Evolutionary conservation across 768 basidiomycete species (phyloP).

Genomic region (Phylloporus sp.): DNA sequence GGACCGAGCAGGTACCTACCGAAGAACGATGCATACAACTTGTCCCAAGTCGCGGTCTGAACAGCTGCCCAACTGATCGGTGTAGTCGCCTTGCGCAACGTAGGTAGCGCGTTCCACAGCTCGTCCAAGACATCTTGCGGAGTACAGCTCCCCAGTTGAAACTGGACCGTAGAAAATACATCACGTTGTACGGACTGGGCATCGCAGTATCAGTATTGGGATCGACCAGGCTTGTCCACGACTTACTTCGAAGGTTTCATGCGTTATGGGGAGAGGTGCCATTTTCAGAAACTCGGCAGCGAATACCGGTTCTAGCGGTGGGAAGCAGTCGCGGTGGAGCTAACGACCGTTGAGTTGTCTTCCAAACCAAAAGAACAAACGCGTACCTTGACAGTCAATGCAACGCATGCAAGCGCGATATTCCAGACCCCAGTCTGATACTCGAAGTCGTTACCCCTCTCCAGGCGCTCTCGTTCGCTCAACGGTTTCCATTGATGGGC

Average conservation of each 20-base stretch:
- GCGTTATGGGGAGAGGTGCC: slow-evolving; percentile 42
- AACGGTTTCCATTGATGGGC: slow-evolving; percentile 8
- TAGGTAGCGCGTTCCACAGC: slow-evolving; percentile 51
- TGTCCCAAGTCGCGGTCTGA: slow-evolving; percentile 45
- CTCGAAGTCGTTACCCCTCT: not conserved
- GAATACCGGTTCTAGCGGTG: slow-evolving; percentile 49
- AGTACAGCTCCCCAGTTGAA: slow-evolving; percentile 49
- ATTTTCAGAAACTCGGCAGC: slow-evolving; percentile 47
- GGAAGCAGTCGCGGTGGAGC: slow-evolving; percentile 61
- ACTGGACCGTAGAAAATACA: slow-evolving; percentile 43
- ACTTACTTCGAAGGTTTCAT: slow-evolving; percentile 51
- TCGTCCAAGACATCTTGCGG: slow-evolving; percentile 49
- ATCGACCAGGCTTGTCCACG: not conserved
- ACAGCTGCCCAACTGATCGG: slow-evolving; percentile 42
- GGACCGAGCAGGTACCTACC: slow-evolving; percentile 13
- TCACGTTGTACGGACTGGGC: slow-evolving; percentile 52
- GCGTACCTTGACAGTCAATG: slow-evolving; percentile 56
- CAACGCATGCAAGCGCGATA: slow-evolving; percentile 52
- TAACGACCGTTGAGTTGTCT: slow-evolving; percentile 19
- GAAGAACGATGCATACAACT: slow-evolving; percentile 43
- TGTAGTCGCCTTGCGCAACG: slow-evolving; percentile 39
- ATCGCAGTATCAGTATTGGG: not conserved
- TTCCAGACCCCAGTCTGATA: slow-evolving; percentile 47
- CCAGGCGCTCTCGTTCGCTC: not conserved
- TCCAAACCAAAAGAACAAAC: not conserved